Base-by-base conservation (phyloP, 345 rosid genomes). In the Pistacia atlantica region DNA sequence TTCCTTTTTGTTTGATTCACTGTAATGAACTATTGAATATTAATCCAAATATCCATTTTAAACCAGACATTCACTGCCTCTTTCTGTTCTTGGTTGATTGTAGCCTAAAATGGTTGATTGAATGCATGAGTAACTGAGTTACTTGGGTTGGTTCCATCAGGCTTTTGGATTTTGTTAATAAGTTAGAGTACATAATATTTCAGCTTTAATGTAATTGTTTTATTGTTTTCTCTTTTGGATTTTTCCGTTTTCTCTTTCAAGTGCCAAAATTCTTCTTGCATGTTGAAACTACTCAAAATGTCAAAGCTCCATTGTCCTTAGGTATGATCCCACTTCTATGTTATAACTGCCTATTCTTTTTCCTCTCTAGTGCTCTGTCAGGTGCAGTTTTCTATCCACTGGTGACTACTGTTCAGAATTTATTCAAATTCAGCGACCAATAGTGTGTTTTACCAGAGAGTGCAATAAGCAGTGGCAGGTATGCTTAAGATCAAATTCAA, bases 181-280 rank as follows among this genome's bases (percentile, higher is more conserved):
- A 31, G 33, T 31, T 31, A 31, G 33, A 1, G 33, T 31, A 31
- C 2, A 31, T 31, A 31, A 31, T 31, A 31, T 31, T 31, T 31
- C 33, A 31, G 33, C 33, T 31, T 31, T 31, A 31, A 71, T 33
- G 3, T 2, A 71, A 38, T 25, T 42, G 22, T 42, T 60, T 45
- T 45, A 10, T 12, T 31, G 33, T 31, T 31, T 42, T 16, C 42
- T 31, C 33, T 72, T 45, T 48, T 69, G 3, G 35, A 1, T 25
- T 66, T 64, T 75, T 35, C 20, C 84, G 42, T 83, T 42, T 46
- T 70, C 88, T 92, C 73, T 92, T 93, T 54, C n/a, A 87, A 86
- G 86, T 87, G 80, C 56, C 57, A 73, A 46, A 75, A 51, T 51
- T 52, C 87, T 45, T 31, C 33, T 31, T 82, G 80, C 84, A 61